phyloP scores from a whole-genome alignment of 176 grass and related monocot species.

The Themeda triandra region DNA sequence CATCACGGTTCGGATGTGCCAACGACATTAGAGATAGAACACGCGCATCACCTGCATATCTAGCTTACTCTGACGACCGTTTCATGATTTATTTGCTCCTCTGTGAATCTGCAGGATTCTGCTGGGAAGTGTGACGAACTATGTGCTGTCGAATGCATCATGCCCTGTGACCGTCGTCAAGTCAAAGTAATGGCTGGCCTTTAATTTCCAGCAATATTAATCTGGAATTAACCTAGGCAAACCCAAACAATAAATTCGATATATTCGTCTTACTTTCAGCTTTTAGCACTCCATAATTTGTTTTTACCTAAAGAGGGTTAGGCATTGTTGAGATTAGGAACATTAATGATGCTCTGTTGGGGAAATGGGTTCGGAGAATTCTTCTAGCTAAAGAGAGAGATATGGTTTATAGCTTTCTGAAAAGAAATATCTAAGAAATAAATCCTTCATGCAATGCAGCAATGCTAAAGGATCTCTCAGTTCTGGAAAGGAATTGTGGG shows the following conservation, averaged over 20 bases:
- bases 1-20: background rate
- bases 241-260: background rate
- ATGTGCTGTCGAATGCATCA: slow-evolving; percentile 53
- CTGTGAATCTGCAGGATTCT: slow-evolving; percentile 43
- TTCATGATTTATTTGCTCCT: background rate
- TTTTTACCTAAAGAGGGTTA: too few relatives aligned
- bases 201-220: background rate
- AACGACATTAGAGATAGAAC: background rate
- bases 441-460: too few relatives aligned
- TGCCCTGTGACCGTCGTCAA: slow-evolving; percentile 77
- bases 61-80: background rate
- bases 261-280: background rate
- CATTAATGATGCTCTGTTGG: too few relatives aligned
- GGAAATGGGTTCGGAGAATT: too few relatives aligned
- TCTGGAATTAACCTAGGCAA: background rate
- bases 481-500: too few relatives aligned
- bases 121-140: slow-evolving; percentile 71
- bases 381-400: too few relatives aligned
- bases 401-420: too few relatives aligned
- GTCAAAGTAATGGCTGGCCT: slow-evolving; percentile 24
- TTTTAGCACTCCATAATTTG: background rate
- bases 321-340: too few relatives aligned
- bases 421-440: too few relatives aligned
- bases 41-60: background rate
- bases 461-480: too few relatives aligned